These are phyloP conservation scores for Platanus orientalis DNA, from an alignment of 164 flowering plant genomes.

Conservation along the genomic window DNA sequence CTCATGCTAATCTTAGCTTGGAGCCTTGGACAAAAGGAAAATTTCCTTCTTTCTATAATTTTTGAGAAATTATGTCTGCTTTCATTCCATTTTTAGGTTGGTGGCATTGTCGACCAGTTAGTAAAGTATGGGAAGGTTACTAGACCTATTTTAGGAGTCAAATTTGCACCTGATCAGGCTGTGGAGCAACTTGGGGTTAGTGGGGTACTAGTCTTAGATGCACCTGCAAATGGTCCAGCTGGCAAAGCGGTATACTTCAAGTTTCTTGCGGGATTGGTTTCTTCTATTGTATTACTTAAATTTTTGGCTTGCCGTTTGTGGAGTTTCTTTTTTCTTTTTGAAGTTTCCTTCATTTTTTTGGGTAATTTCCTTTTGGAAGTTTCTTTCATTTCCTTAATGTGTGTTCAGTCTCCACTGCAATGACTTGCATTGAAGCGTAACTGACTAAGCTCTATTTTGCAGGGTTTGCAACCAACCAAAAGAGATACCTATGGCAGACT, in stretches of 20 bases:
- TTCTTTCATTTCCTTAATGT: background rate
- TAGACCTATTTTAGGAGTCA: constrained; percentile 89
- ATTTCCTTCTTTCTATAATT: background rate
- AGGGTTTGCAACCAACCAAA: constrained; percentile 85
- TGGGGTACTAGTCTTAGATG: constrained; percentile 94
- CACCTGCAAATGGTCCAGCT: constrained; percentile 91
- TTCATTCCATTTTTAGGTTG: constrained; percentile 41
- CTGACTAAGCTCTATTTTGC: constrained; percentile 14
- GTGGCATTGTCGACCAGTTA: constrained; percentile 91
- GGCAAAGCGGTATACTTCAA: no score
- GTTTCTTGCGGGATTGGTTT: no score
- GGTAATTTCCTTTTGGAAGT: background rate
- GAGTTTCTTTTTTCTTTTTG: background rate
- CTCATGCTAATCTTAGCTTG: background rate
- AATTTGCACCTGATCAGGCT: constrained; percentile 97
- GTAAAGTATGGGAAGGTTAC: constrained; percentile 90
- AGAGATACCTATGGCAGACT: constrained; percentile 92
- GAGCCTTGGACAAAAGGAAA: background rate
- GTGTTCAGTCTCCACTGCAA: background rate
- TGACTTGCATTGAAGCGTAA: background rate
- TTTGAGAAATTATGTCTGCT: no score
- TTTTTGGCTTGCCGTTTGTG: no score
- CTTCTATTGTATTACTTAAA: no score
- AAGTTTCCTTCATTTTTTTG: background rate
- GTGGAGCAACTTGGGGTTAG: constrained; percentile 96